phyloP scores from a whole-genome alignment of 306 rosid genomes.

The Biancaea sappan region DNA sequence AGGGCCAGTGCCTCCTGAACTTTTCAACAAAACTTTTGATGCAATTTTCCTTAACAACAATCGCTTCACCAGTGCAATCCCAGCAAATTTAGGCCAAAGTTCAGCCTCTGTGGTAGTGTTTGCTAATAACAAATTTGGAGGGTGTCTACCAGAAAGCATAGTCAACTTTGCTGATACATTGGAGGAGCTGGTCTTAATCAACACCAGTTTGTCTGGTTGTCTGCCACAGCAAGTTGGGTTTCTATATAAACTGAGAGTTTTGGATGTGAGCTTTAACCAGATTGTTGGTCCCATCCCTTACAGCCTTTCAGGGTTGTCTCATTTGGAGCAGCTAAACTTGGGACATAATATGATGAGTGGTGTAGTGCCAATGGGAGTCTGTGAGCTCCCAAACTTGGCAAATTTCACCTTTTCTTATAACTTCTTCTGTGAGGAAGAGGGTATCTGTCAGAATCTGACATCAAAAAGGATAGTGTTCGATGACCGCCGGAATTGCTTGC shows the following conservation, averaged over 20 bases:
- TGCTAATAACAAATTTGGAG: slow-evolving; percentile 82
- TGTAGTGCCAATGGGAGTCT: slow-evolving; percentile 62
- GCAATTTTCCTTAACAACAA: slow-evolving; percentile 79
- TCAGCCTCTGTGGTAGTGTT: slow-evolving; percentile 72
- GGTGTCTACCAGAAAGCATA: slow-evolving; percentile 71
- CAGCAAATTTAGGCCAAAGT: slow-evolving; percentile 44
- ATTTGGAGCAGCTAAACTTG: slow-evolving; percentile 77
- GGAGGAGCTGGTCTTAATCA: slow-evolving; percentile 75
- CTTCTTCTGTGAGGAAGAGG: slow-evolving; percentile 84
- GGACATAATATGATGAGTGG: slow-evolving; percentile 74
- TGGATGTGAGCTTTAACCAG: slow-evolving; percentile 76
- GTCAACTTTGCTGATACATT: slow-evolving; percentile 60
- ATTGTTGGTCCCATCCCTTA: slow-evolving; percentile 82
- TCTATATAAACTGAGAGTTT: slow-evolving; percentile 73
- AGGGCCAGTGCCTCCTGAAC: slow-evolving; percentile 74
- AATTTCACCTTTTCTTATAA: slow-evolving; percentile 79
- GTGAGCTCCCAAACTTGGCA: slow-evolving; percentile 65
- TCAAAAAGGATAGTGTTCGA: slow-evolving; percentile 40
- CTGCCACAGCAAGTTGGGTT: slow-evolving; percentile 84
- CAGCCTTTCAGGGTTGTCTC: slow-evolving; percentile 73
- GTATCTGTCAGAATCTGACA: slow-evolving; percentile 60
- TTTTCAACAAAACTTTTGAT: slow-evolving; percentile 63
- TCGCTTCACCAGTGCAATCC: slow-evolving; percentile 62
- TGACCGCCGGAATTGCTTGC: slow-evolving; percentile 69
- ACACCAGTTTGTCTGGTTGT: slow-evolving; percentile 77